Evolutionary conservation across 257 asterid genomes (phyloP), one percentile per base, ranked within the genome.

Genomic region (Ligustrum vulgare): DNA sequence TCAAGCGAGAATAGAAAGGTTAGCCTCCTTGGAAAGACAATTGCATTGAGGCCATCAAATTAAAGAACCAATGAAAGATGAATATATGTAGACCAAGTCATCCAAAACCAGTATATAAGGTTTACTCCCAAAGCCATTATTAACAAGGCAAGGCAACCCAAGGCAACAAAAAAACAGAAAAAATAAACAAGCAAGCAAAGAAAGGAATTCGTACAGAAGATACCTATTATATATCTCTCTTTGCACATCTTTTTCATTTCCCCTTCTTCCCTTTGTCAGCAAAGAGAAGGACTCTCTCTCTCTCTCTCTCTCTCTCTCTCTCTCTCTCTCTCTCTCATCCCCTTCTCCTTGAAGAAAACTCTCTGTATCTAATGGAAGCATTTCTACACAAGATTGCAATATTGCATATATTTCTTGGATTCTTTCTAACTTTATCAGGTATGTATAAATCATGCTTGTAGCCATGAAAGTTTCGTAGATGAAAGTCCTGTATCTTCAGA

Each of bases 141-240:
- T 22, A 60, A 25, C 67, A 60, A 81, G 82, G 73, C 80, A 81
- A 25, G 67, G 80, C 69, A 81, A 69, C 80, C 56, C 51, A n/a
- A 79, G n/a, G n/a, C n/a, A 79, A 69, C 79, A 18, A 62, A 34
- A 18, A 51, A 41, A 69, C 73, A 66, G 63, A 75, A 56, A 69
- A 76, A 74, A 72, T 9, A 22, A 71, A 56, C 87, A 78, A 85
- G 73, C 89, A 85, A 82, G 89, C 67, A 73, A 85, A 85, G 89
- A 82, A 85, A 85, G 75, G 86, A 78, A 85, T 85, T 80, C 76
- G n/a, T n/a, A 66, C 73, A 9, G 5, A 39, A 70, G 20, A 58
- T 28, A 60, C 70, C 31, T 35, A 41, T 79, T 85, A 80, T 86
- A 86, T 75, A 81, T 69, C 28, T 72, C 75, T n/a, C 81, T 28